phyloP scores from a whole-genome alignment of 139 green algal genomes.

The Pleodorina starrii region DNA sequence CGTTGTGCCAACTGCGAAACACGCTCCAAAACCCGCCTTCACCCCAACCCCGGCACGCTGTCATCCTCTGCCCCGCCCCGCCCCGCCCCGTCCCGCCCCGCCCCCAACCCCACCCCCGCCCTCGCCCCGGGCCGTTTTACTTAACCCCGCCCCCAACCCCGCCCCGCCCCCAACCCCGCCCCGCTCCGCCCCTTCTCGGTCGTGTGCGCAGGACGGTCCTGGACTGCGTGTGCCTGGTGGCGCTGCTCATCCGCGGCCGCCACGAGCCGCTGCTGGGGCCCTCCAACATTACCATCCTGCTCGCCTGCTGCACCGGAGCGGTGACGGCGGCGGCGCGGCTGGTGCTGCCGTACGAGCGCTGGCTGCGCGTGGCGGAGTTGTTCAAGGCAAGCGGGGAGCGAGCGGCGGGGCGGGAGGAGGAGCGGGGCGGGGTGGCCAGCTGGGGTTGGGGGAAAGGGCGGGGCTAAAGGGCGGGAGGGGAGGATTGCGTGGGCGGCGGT shows the following conservation, averaged over 20 bases:
- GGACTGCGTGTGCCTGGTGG: not conserved
- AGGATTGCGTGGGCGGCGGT: too few species aligned
- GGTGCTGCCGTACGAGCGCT: not conserved
- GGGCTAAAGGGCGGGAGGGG: too few species aligned
- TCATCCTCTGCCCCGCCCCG: too few species aligned
- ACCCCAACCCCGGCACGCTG: too few species aligned
- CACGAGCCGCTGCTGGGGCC: not conserved
- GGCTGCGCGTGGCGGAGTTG: slow-evolving; percentile 6
- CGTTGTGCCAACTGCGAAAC: too few species aligned
- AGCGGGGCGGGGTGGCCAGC: not conserved
- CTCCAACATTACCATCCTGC: not conserved
- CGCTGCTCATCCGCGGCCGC: slow-evolving; percentile 1
- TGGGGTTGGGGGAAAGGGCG: not conserved
- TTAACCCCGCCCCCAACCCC: too few species aligned
- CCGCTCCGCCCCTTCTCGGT: too few species aligned
- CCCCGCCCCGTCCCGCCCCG: too few species aligned
- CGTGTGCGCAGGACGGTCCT: slow-evolving; percentile 1
- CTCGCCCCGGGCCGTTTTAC: too few species aligned
- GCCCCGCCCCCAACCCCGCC: too few species aligned
- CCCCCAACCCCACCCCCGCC: too few species aligned
- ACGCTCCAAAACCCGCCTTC: too few species aligned
- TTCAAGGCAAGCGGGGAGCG: not conserved
- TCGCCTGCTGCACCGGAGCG: not conserved
- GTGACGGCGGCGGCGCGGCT: not conserved
- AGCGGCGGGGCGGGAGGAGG: not conserved